Evolutionary conservation across 805 yeast genomes (phyloP), one percentile per base, ranked within the genome.

Genomic region (Myxozyma lipomycoides): DNA sequence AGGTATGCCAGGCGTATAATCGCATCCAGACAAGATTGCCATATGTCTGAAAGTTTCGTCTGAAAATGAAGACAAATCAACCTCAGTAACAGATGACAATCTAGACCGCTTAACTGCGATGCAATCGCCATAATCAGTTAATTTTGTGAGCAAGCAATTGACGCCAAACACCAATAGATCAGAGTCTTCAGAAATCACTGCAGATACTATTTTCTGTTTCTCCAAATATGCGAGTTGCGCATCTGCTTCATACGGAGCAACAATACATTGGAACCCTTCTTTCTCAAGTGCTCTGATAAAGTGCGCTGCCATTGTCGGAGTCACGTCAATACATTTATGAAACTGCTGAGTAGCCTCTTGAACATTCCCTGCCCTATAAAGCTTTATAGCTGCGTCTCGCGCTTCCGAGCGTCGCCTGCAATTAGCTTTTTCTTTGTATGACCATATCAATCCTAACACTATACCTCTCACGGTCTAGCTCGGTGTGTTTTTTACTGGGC

Each of bases 161-260:
- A 95, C 86, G 0, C 99, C 99, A 72, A 91, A 93, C 1, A 93
- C 76, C 21, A 93, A 71, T 58, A 93, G 73, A 70, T 93, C 99
- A 0, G 97, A 89, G 65, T 93, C 99, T 64, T 93, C 99, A 38
- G 95, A 83, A 6, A 93, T 74, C 3, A 93, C 86, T 0, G 91
- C 98, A 55, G 88, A 84, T 4, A 88, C 91, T 0, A 80, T 46
- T 0, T 91, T 91, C 0, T 69, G 57, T 51, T 79, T 78, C 64
- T 91, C 98, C 39, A 93, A 73, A 62, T 82, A 88, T 7, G 90
- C 98, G 84, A 93, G 79, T 67, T 93, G 98, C 0, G 98, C 84
- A 66, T 93, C 99, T 0, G 98, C 98, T 69, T 93, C 99, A 65
- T 88, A 93, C 0, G 99, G 99, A 0, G 99, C 98, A 6, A 93